Evolutionary conservation across 1,284 basidiomycete species (phyloP).

Genomic region (Irpex sp.): DNA sequence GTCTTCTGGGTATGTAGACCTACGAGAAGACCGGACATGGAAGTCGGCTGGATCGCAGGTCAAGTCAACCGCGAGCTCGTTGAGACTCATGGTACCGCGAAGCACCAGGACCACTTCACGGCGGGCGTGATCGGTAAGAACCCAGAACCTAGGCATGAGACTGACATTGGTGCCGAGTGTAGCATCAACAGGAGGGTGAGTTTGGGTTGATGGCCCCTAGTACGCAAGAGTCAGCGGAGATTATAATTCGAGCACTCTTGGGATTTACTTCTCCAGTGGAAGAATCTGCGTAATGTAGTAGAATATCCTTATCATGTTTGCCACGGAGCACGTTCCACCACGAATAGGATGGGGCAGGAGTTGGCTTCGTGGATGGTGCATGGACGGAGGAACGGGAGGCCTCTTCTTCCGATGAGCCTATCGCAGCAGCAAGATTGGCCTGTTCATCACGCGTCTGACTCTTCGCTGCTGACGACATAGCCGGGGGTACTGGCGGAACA

Average conservation of each 20-base stretch:
- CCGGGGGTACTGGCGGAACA: slow-evolving; percentile 41
- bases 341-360: slow-evolving; percentile 41
- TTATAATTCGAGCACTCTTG: background rate
- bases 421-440: slow-evolving; percentile 55
- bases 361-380: background rate
- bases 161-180: slow-evolving; percentile 63
- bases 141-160: slow-evolving; percentile 79
- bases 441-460: slow-evolving; percentile 40
- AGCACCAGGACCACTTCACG: slow-evolving; percentile 72
- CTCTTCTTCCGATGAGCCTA: slow-evolving; percentile 68
- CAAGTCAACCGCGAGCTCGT: slow-evolving; percentile 79
- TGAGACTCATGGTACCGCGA: slow-evolving; percentile 79
- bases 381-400: slow-evolving; percentile 21
- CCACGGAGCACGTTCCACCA: slow-evolving; percentile 81
- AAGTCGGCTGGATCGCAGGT: slow-evolving; percentile 74
- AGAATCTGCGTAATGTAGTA: slow-evolving; percentile 46
- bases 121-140: slow-evolving; percentile 71
- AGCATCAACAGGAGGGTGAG: background rate
- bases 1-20: slow-evolving; percentile 11
- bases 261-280: background rate
- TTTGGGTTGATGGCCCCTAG: background rate
- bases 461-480: slow-evolving; percentile 24
- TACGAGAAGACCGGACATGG: slow-evolving; percentile 27
- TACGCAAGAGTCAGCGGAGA: background rate
- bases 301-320: slow-evolving; percentile 75